Evolutionary conservation across 495 filamentous ascomycete genomes (phyloP), one percentile per base, ranked within the genome.

Genomic region (Podospora anserina): DNA sequence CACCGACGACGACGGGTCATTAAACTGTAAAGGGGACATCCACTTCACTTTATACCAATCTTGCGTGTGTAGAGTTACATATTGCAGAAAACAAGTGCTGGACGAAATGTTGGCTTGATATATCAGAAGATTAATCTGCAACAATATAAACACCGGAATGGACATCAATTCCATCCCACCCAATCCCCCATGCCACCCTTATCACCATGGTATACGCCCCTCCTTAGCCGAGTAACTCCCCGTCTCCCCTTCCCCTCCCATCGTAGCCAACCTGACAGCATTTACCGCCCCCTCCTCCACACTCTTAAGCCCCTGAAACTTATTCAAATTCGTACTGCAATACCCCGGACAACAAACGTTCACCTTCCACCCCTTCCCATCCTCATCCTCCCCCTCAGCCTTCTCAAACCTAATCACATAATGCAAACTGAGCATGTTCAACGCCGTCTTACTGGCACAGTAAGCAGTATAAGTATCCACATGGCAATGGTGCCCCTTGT

Each of bases 401-500:
- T 75, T 53, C 44, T 67, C 44, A 39, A 69, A 71, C 20, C 58
- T 30, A 1, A 58, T 61, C 18, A 28, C 39, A 34, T 70, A 76
- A 20, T 73, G 64, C 26, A 59, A 34, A 16, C 66, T 66, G 59
- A 81, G 32, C 79, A 83, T 78, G 66, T 84, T 84, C 65, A 82
- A 61, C 16, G 82, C 81, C 20, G 83, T 64, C 67, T 81, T 82
- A 72, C 73, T 80, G 19, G 66, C 57, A 23, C 71, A 68, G 68
- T 81, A 82, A 27, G 67, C 63, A 2, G 19, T 53, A 3, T 7
- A 69, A 4, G 19, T 0, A 44, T 53, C 63, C 58, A 57, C 65
- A 18, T 27, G 1, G 13, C 34, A 34, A 0, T 30, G 19, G 13
- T 26, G n/a, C 19, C 23, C 23, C 5, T 19, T 19, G 18, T 58